Evolutionary conservation across 495 filamentous ascomycete genomes (phyloP), one percentile per base, ranked within the genome.

Genomic region (Neurospora sp.): DNA sequence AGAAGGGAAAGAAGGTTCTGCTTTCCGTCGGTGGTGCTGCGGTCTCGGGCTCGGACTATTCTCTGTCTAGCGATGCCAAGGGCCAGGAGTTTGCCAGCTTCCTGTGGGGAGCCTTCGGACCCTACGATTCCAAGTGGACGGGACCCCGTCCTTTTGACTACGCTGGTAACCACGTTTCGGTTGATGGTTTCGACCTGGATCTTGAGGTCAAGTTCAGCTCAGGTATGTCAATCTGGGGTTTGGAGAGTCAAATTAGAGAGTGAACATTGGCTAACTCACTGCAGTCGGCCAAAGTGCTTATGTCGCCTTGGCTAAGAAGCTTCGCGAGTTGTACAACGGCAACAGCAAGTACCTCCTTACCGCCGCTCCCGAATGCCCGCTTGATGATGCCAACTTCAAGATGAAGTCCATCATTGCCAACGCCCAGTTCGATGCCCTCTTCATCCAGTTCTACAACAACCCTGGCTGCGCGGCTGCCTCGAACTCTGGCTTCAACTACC

Each of bases 361-460:
- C n/a, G 89, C 86, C 17, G 89, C 90, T 17, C 90, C 90, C 54
- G 88, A 91, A 74, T 92, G 90, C 79, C 86, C 89, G 3, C 84
- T 87, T 69, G 82, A 83, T 2, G 82, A 86, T 42, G 74, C 81
- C 11, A 84, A 85, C 37, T 87, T 90, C 77, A 85, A 82, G 73
- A 82, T 84, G 81, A 78, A 88, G 75, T n/a, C 42, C 5, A 86
- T 90, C 74, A 86, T 92, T 71, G 76, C 87, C 69, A 79, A 82
- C 3, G 81, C 85, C 15, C 71, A 45, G 5, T 88, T 92, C 70
- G 90, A 92, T 75, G 87, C 86, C 36, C 81, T 92, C n/a, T 92
- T 87, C 79, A 84, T 92, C 24, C 90, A 92, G 79, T 92, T 92
- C 83, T 92, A 92, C 84, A 90, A 93, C 86, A 91, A 92, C 84